Evolutionary conservation across 2,329 filamentous ascomycete genomes (phyloP).

Genomic region (Cytospora mali): DNA sequence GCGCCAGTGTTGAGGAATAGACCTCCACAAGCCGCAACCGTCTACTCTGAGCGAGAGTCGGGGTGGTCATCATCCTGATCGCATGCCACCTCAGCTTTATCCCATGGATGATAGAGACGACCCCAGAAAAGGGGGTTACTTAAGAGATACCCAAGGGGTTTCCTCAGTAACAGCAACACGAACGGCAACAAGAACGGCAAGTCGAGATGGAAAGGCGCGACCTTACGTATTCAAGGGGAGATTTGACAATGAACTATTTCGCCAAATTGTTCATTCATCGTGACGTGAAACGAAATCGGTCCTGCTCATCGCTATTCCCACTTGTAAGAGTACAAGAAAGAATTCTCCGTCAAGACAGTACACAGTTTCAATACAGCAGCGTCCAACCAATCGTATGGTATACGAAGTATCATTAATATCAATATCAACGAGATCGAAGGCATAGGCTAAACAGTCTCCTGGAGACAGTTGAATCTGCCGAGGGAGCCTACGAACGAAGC

Average conservation of each 20-base stretch:
- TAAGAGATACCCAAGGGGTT: background rate
- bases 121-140: background rate
- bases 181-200: background rate
- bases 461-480: too few species aligned
- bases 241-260: background rate
- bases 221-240: background rate
- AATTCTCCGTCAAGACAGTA: background rate
- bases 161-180: background rate
- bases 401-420: too few species aligned
- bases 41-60: background rate
- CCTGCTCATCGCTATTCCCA: too few species aligned
- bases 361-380: background rate
- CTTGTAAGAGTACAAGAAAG: too few species aligned
- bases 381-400: too few species aligned
- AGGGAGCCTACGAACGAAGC: too few species aligned
- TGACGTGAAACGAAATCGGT: too few species aligned
- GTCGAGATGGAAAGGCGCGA: background rate
- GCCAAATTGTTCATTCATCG: background rate
- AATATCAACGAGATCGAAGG: too few species aligned
- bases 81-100: background rate
- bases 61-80: background rate
- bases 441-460: too few species aligned
- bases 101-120: background rate
- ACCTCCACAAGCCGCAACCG: background rate
- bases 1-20: background rate